Evolutionary conservation across 1,139 yeast species (phyloP).

Genomic region (Magnusiomyces paraingens): DNA sequence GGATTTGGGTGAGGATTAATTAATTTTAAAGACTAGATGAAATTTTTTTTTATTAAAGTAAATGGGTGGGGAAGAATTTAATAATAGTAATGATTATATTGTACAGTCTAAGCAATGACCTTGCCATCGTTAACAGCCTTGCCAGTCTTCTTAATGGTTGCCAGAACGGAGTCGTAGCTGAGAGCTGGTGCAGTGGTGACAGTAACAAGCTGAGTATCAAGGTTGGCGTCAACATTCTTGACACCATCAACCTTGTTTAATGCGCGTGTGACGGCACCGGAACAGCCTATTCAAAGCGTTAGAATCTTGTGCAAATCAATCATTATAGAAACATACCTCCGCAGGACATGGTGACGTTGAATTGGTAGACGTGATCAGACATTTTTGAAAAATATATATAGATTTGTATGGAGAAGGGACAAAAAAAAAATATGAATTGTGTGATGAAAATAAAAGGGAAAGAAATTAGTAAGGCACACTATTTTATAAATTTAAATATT

Average conservation of each 20-base stretch:
- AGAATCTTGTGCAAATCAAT: not conserved
- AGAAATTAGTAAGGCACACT: not conserved
- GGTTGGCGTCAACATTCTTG: slow-evolving; percentile 56
- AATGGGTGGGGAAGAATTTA: not conserved
- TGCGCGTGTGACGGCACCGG: slow-evolving; percentile 79
- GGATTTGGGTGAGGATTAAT: slow-evolving; percentile 32
- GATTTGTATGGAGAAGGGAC: slow-evolving; percentile 1
- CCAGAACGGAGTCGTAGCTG: slow-evolving; percentile 69
- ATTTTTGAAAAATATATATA: slow-evolving; percentile 22
- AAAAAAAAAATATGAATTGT: not conserved
- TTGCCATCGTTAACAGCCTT: slow-evolving; percentile 70
- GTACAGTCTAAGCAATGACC: slow-evolving; percentile 24
- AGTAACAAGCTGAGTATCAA: slow-evolving; percentile 76
- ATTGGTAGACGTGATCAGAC: slow-evolving; percentile 58
- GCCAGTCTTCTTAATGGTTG: slow-evolving; percentile 83
- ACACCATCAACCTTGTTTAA: slow-evolving; percentile 71
- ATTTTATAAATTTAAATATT: no score
- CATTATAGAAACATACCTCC: slow-evolving; percentile 39
- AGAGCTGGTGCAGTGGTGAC: slow-evolving; percentile 53
- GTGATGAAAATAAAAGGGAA: no score
- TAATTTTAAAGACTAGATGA: not conserved
- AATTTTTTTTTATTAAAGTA: not conserved
- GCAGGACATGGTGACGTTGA: slow-evolving; percentile 75
- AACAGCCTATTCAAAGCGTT: slow-evolving; percentile 49
- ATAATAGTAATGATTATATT: no score